A percentile compares a stretch with the other conserved stretches of the same genome.
phyloP scores from a whole-genome alignment of 78 protist species.

The Dictyostelium intermedium region DNA sequence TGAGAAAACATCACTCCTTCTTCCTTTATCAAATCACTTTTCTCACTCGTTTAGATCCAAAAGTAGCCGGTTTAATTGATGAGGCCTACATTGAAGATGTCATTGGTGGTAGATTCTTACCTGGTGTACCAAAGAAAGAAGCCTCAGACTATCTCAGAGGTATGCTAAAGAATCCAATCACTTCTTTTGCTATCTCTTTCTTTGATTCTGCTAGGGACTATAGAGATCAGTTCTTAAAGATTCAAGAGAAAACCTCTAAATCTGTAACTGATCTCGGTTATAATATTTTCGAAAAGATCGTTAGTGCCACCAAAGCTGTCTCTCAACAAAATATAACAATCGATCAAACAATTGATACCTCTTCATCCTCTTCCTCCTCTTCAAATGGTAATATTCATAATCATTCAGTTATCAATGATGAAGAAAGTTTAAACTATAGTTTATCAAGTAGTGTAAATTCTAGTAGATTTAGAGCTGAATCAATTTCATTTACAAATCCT shows the following conservation, averaged over 20 bases:
- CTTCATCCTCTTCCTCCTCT: background rate
- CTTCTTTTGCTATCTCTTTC: background rate
- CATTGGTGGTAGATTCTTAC: conserved; percentile 33
- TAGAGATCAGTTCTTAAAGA: background rate
- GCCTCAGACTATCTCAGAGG: background rate
- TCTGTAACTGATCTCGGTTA: background rate
- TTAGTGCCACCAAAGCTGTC: background rate
- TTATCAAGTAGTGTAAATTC: background rate
- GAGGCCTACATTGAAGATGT: conserved; percentile 25
- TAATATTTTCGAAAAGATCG: background rate
- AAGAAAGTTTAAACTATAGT: background rate
- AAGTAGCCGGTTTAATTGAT: background rate
- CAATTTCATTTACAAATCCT: background rate
- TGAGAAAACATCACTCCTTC: conserved; percentile 31
- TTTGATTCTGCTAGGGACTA: background rate
- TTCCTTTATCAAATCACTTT: conserved; percentile 53
- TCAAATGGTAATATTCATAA: background rate
- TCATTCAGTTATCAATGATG: background rate
- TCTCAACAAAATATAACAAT: background rate
- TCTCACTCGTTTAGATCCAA: conserved; percentile 42
- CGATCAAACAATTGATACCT: background rate
- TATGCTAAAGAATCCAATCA: background rate
- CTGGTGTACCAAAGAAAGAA: conserved; percentile 27
- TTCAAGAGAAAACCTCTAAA: conserved; percentile 5
- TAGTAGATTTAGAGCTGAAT: background rate